Conservation (phyloP, 2,329 filamentous ascomycete species). For the Diaporthe sp. region DNA sequence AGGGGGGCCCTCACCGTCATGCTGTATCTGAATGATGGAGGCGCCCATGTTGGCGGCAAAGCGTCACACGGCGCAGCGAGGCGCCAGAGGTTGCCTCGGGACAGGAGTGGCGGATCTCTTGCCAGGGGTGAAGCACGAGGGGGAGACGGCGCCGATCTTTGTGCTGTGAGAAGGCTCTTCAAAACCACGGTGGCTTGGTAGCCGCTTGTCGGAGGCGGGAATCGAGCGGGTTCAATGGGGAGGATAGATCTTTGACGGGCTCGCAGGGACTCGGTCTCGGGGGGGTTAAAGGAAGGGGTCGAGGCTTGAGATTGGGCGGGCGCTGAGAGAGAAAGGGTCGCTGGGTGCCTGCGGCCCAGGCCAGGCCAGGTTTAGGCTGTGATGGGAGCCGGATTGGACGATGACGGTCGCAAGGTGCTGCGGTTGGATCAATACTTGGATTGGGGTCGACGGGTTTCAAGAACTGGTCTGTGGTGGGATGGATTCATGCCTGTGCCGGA, state of each 20-base stretch:
- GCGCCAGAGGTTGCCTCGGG: constrained; percentile 30
- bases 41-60: constrained; percentile 77
- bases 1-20: constrained; percentile 70
- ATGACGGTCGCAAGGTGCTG: constrained; percentile 5
- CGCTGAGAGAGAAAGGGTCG: constrained; percentile 18
- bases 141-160: constrained; percentile 3
- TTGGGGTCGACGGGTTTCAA: constrained; percentile 23
- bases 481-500: constrained; percentile 22
- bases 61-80: constrained; percentile 39
- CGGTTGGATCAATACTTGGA: constrained; percentile 5
- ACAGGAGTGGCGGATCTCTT: constrained; percentile 20
- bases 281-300: constrained; percentile 12
- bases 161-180: background rate
- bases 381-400: constrained; percentile 20
- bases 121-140: constrained; percentile 12
- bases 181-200: background rate
- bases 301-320: constrained; percentile 1
- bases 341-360: constrained; percentile 24
- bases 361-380: constrained; percentile 3
- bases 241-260: constrained; percentile 2
- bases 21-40: constrained; percentile 89
- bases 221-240: constrained; percentile 11
- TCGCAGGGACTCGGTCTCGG: background rate
- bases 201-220: background rate
- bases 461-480: constrained; percentile 29